Evolutionary conservation across 1,139 yeast genomes (phyloP).

Genomic region (Saccharomyces hybrid): DNA sequence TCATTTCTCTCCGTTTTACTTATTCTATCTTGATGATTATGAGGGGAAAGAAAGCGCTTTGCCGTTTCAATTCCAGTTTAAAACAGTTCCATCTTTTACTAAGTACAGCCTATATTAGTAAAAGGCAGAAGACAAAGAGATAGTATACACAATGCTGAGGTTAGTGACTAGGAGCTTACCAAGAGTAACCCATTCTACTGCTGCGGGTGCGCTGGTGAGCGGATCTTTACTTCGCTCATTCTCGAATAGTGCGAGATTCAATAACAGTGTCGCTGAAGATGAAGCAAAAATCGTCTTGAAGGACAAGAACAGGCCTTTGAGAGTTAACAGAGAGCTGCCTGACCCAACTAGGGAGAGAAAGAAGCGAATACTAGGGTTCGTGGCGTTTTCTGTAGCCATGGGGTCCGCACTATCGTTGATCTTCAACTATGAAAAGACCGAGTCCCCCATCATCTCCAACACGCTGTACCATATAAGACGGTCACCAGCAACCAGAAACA

Average conservation of each 20-base stretch:
- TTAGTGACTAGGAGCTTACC: not conserved
- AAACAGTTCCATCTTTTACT: not conserved
- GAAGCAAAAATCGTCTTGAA: conserved; percentile 15
- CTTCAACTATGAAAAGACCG: conserved; percentile 85
- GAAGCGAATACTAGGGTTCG: conserved; percentile 47
- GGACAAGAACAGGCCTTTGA: conserved; percentile 38
- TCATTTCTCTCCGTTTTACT: conserved; percentile 3
- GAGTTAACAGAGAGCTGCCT: conserved; percentile 60
- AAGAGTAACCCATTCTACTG: not conserved
- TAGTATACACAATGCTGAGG: not conserved
- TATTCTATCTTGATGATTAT: not conserved
- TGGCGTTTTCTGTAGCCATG: conserved; percentile 57
- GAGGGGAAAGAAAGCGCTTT: not conserved
- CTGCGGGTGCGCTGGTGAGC: not conserved
- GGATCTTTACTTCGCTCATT: conserved; percentile 4
- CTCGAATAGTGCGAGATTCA: conserved; percentile 3
- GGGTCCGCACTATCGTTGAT: conserved; percentile 59
- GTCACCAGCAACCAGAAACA: conserved; percentile 55
- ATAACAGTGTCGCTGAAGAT: conserved; percentile 7
- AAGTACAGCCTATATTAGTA: not conserved
- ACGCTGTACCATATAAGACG: conserved; percentile 79
- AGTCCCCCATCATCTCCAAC: conserved; percentile 83
- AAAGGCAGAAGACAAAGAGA: not conserved
- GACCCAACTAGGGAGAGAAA: conserved; percentile 56
- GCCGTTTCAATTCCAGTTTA: not conserved